Percentiles rank a stretch among this genome's conserved stretches.
Evolutionary conservation across 2,329 filamentous ascomycete species (phyloP).

Genomic region (Periconia sp.): DNA sequence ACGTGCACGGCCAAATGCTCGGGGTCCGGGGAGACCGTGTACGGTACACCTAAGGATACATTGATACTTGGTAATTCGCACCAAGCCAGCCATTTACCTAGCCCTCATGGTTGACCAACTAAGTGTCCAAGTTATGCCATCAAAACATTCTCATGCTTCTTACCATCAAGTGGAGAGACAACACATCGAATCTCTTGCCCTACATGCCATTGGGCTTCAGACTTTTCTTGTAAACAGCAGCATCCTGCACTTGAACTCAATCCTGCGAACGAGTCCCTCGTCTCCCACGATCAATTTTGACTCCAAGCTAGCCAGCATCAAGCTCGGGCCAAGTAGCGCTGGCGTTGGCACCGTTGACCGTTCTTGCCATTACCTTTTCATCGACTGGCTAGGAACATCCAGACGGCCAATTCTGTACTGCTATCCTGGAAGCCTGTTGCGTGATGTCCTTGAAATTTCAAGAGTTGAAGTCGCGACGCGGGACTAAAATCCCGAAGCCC

Average conservation of each 20-base stretch:
- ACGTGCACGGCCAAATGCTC: not conserved
- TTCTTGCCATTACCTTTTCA: not conserved
- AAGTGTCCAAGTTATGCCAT: not conserved
- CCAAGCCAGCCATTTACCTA: not conserved
- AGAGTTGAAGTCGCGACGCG: not conserved
- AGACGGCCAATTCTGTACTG: not conserved
- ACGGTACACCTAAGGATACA: too few relatives aligned
- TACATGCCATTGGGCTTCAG: not conserved
- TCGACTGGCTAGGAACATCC: not conserved
- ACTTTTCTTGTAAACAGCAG: not conserved
- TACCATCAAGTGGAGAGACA: not conserved
- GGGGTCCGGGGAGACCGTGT: not conserved
- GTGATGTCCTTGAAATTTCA: conserved; percentile 1
- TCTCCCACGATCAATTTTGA: not conserved
- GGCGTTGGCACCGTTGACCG: conserved; percentile 5
- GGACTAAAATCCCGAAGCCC: not conserved
- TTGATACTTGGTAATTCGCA: not conserved
- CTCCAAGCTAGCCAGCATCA: not conserved
- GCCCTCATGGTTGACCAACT: not conserved
- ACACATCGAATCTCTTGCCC: not conserved
- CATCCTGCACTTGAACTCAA: not conserved
- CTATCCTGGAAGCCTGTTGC: not conserved
- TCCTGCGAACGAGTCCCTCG: not conserved
- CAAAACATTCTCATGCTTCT: not conserved
- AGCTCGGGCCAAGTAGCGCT: conserved; percentile 5